These are phyloP conservation scores for Alternaria brassicae DNA, from an alignment of 2,329 filamentous ascomycete species.

Conservation along the genomic window DNA sequence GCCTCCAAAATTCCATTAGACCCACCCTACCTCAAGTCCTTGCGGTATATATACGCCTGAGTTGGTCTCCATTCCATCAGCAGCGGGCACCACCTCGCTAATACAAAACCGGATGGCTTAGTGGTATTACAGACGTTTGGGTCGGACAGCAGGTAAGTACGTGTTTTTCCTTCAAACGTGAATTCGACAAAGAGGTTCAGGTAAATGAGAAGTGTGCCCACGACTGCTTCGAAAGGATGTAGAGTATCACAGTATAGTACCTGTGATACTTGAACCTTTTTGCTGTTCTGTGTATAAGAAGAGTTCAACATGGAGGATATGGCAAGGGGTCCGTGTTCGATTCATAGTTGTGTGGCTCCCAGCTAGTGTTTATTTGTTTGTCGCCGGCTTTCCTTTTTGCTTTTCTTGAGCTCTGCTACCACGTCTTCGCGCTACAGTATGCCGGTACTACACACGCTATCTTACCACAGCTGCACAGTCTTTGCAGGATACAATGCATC, in stretches of 20 bases:
- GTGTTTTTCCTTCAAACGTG: not conserved
- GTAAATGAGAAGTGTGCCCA: not conserved
- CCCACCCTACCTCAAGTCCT: not conserved
- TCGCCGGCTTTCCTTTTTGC: not conserved
- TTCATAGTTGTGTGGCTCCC: not conserved
- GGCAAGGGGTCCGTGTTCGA: not conserved
- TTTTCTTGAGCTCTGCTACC: not conserved
- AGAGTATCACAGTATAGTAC: not conserved
- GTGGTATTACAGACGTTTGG: not conserved
- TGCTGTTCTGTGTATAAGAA: not conserved
- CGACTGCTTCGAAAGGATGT: not conserved
- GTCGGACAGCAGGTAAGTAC: not conserved
- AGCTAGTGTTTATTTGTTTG: not conserved
- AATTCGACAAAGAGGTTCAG: slow-evolving; percentile 1
- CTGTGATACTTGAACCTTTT: not conserved
- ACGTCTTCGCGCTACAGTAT: not conserved
- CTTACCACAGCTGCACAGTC: not conserved
- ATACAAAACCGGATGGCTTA: not conserved
- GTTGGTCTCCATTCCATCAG: not conserved
- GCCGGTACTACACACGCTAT: not conserved
- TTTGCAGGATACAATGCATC: not conserved
- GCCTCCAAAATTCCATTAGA: not conserved
- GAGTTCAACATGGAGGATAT: not conserved
- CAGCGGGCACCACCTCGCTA: not conserved
- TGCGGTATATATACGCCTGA: not conserved